These are phyloP conservation scores for Tausonia pullulans DNA, from an alignment of 1,284 basidiomycete genomes.

Conservation along the genomic window DNA sequence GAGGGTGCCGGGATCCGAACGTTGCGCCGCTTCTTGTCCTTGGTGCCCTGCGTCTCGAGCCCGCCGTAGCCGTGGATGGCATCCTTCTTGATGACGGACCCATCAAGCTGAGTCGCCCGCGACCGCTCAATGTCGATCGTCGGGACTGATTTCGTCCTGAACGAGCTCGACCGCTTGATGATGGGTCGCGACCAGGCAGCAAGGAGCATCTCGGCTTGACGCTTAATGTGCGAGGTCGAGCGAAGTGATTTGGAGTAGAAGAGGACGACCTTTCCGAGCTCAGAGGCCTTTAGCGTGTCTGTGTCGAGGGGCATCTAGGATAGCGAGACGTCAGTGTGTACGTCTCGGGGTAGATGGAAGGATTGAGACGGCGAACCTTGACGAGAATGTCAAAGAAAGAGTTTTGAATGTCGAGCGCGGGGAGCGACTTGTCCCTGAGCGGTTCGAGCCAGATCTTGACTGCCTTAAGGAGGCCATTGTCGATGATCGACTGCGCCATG, in stretches of 20 bases:
- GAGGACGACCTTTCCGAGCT: constrained; percentile 79
- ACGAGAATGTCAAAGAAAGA: constrained; percentile 76
- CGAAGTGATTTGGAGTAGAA: constrained; percentile 88
- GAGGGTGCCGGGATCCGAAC: constrained; percentile 7
- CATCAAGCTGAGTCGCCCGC: background rate
- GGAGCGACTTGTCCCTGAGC: constrained; percentile 79
- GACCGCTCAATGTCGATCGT: constrained; percentile 1
- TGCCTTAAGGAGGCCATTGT: constrained; percentile 85
- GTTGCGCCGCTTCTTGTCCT: constrained; percentile 9
- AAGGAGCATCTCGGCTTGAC: constrained; percentile 75
- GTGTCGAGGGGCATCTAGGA: constrained; percentile 77
- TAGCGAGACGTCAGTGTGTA: background rate
- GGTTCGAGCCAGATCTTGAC: constrained; percentile 92
- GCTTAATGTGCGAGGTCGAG: constrained; percentile 66
- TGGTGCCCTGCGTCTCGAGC: constrained; percentile 3
- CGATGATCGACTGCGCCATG: constrained; percentile 82
- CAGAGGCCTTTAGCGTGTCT: constrained; percentile 78
- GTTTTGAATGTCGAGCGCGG: constrained; percentile 89
- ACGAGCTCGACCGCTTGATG: constrained; percentile 48
- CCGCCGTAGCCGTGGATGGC: background rate
- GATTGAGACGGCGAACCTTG: constrained; percentile 37
- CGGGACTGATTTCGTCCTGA: constrained; percentile 7
- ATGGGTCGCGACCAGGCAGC: constrained; percentile 87
- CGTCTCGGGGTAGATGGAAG: background rate
- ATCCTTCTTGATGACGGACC: background rate